These are phyloP conservation scores for Meira miltonrushii DNA, from an alignment of 1,284 basidiomycete genomes.

Conservation along the genomic window DNA sequence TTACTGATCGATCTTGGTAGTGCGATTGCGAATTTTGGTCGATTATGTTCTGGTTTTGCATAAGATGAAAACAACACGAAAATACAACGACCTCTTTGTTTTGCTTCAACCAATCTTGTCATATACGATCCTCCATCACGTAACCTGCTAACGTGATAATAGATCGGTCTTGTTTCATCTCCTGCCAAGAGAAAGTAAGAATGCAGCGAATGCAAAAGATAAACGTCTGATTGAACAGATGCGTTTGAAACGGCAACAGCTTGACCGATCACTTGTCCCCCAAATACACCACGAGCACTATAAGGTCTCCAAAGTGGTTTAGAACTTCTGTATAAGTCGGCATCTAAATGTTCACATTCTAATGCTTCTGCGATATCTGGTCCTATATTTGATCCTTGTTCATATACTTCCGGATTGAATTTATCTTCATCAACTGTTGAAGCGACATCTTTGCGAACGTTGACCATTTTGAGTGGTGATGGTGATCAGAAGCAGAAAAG, in stretches of 20 bases:
- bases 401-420: constrained; percentile 30
- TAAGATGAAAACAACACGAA: constrained; percentile 32
- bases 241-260: constrained; percentile 34
- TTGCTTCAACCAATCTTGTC: constrained; percentile 42
- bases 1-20: constrained; percentile 18
- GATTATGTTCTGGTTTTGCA: constrained; percentile 39
- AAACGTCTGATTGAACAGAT: constrained; percentile 34
- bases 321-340: constrained; percentile 31
- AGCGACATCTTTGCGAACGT: constrained; percentile 8
- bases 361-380: constrained; percentile 16
- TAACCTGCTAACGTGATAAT: constrained; percentile 40
- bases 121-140: constrained; percentile 48
- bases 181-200: constrained; percentile 47
- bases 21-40: constrained; percentile 41
- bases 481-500: neutral
- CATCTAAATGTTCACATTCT: constrained; percentile 40
- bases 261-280: constrained; percentile 47
- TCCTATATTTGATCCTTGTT: constrained; percentile 28
- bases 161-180: constrained; percentile 33
- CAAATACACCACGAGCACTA: constrained; percentile 46
- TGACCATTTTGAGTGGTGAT: constrained; percentile 14
- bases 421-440: constrained; percentile 19
- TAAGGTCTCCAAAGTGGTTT: constrained; percentile 40
- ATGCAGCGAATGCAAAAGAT: constrained; percentile 11
- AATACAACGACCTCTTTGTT: constrained; percentile 34